Conservation (phyloP, 768 basidiomycete genomes). For the Harrya chromipes region DNA sequence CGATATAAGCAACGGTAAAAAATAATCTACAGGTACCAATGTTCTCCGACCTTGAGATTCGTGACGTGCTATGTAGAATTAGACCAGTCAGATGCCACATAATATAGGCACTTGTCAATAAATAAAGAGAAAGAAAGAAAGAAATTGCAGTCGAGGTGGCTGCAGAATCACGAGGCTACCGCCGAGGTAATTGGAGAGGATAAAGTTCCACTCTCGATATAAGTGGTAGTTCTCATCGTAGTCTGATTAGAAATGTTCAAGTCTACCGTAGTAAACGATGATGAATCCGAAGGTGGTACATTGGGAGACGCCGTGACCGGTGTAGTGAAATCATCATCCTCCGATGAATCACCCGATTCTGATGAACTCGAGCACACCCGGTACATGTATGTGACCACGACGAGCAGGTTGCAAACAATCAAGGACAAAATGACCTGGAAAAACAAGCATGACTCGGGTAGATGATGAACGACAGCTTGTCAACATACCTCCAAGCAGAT, state of each 20-base stretch:
- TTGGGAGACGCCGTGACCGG: too few species aligned
- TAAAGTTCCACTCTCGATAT: background rate
- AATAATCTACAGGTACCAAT: too few species aligned
- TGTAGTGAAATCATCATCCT: slow-evolving; percentile 12
- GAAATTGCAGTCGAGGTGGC: too few species aligned
- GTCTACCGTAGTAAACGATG: background rate
- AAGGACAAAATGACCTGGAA: background rate
- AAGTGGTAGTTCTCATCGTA: background rate
- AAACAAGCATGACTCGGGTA: background rate
- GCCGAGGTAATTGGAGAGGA: background rate
- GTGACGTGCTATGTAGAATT: too few species aligned
- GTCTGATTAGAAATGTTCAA: background rate
- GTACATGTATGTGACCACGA: slow-evolving; percentile 4
- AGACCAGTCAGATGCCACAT: too few species aligned
- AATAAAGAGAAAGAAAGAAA: too few species aligned
- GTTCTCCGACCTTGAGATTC: too few species aligned
- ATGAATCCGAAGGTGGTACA: too few species aligned
- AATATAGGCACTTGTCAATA: too few species aligned
- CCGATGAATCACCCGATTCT: background rate
- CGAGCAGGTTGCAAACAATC: slow-evolving; percentile 12
- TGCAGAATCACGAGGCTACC: background rate
- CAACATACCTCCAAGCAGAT: slow-evolving; percentile 4
- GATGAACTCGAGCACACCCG: background rate
- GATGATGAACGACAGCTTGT: background rate
- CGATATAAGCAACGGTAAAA: too few species aligned